Percentiles rank a stretch among this genome's conserved stretches.
Conservation (phyloP, 2,329 filamentous ascomycete genomes). For the Penicillium sp. region DNA sequence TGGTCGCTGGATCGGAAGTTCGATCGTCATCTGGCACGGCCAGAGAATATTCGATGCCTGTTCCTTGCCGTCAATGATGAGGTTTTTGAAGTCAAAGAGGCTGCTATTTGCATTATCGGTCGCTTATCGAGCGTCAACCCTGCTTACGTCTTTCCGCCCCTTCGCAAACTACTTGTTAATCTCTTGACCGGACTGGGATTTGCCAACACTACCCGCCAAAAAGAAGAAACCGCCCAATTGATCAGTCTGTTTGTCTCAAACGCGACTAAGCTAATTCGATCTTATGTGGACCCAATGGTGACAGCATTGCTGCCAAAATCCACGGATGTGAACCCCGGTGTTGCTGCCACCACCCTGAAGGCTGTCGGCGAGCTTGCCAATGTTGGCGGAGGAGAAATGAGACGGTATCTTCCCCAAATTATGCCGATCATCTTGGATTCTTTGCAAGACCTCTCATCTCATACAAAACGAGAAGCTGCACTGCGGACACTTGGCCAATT, state of each 20-base stretch:
- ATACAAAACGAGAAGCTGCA: slow-evolving; percentile 83
- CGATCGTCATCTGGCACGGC: slow-evolving; percentile 91
- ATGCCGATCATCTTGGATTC: slow-evolving; percentile 96
- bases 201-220: slow-evolving; percentile 86
- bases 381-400: slow-evolving; percentile 90
- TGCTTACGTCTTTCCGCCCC: slow-evolving; percentile 91
- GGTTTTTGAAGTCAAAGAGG: slow-evolving; percentile 84
- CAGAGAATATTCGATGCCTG: slow-evolving; percentile 91
- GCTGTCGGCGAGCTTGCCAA: slow-evolving; percentile 91
- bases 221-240: slow-evolving; percentile 91
- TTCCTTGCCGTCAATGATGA: slow-evolving; percentile 97
- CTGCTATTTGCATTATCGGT: slow-evolving; percentile 92
- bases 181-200: slow-evolving; percentile 95
- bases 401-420: slow-evolving; percentile 78
- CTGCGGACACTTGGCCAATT: slow-evolving; percentile 85
- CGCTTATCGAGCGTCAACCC: slow-evolving; percentile 86
- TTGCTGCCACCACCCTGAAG: slow-evolving; percentile 90
- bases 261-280: slow-evolving; percentile 85
- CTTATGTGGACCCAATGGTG: slow-evolving; percentile 95
- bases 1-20: slow-evolving; percentile 88
- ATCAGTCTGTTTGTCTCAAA: slow-evolving; percentile 90
- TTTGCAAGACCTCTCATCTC: slow-evolving; percentile 87
- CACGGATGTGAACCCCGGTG: slow-evolving; percentile 73
- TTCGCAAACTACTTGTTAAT: slow-evolving; percentile 92
- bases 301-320: slow-evolving; percentile 90